Evolutionary conservation across 140 eudicot species (phyloP), one percentile per base, ranked within the genome.

Genomic region (Oenanthe javanica): DNA sequence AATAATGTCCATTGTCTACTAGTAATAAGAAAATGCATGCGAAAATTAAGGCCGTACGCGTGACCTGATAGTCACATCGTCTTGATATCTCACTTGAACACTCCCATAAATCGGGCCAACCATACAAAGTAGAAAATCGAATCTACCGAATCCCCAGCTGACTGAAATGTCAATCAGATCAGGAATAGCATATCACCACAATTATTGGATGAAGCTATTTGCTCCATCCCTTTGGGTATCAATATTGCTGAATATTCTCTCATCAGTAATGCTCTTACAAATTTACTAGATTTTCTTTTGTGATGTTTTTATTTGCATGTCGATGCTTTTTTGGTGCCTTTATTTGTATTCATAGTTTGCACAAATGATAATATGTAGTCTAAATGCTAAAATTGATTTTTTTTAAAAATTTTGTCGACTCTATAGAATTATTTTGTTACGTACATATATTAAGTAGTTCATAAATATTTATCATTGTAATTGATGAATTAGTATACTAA

Each of bases 151-250:
- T 57, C 66, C 66, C 66, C 66, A 61, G 69, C 69, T 61, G 69
- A n/a, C 3, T 61, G 36, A 61, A n/a, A 61, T 61, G 69, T 61
- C 69, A 61, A 61, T 61, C 69, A 61, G 69, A 61, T 61, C 5
- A 61, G 9, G 69, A n/a, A 61, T 61, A 61, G 12, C 16, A 50
- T 50, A 50, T 3, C 12, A 61, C 14, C 69, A 61, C 69, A n/a
- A 61, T 61, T n/a, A 61, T 61, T 61, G 69, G 69, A 61, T n/a
- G 36, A 2, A 61, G 5, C 69, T 61, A n/a, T 61, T 61, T 61
- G 69, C 69, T 27, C 36, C 69, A 61, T 61, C 69, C 36, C 69
- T 61, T n/a, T n/a, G 69, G 69, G 69, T 21, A 61, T 61, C 69
- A 21, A 21, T 61, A 36, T 13, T 61, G 69, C 69, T 59, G 69